Conservation (phyloP, 208 protist species). For the Trypanosoma caninum region DNA sequence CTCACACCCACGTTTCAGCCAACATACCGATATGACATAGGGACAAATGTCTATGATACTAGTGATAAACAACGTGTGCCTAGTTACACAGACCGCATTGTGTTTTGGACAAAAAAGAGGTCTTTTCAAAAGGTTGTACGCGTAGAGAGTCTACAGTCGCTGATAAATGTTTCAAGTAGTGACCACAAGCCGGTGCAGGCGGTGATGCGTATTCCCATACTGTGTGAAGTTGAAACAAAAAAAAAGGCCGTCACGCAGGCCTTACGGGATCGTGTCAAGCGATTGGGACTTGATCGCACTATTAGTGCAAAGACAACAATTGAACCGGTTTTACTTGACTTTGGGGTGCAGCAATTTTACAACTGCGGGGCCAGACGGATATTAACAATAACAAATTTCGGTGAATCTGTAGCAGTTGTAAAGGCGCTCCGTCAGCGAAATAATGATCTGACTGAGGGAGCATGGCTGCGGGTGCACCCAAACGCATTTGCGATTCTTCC, state of each 20-base stretch:
- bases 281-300: constrained; percentile 43
- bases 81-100: constrained; percentile 88
- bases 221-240: constrained; percentile 50
- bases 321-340: constrained; percentile 38
- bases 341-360: constrained; percentile 64
- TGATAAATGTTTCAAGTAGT: constrained; percentile 60
- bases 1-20: constrained; percentile 73
- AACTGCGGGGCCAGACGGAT: constrained; percentile 30
- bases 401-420: constrained; percentile 64
- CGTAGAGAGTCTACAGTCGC: constrained; percentile 36
- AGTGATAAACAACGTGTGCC: constrained; percentile 90
- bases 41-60: constrained; percentile 89
- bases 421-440: constrained; percentile 54
- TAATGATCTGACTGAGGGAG: constrained; percentile 32
- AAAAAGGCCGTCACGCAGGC: constrained; percentile 46
- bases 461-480: constrained; percentile 74
- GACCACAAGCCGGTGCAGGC: constrained; percentile 86
- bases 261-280: constrained; percentile 39
- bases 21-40: constrained; percentile 91
- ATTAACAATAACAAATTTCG: constrained; percentile 59
- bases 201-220: constrained; percentile 55
- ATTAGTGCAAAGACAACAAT: constrained; percentile 44
- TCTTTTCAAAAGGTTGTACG: constrained; percentile 35
- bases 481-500: constrained; percentile 61
- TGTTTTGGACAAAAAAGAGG: constrained; percentile 51